These are phyloP conservation scores for Nakazawaea anatomiae DNA, from an alignment of 805 yeast species.

Conservation along the genomic window DNA sequence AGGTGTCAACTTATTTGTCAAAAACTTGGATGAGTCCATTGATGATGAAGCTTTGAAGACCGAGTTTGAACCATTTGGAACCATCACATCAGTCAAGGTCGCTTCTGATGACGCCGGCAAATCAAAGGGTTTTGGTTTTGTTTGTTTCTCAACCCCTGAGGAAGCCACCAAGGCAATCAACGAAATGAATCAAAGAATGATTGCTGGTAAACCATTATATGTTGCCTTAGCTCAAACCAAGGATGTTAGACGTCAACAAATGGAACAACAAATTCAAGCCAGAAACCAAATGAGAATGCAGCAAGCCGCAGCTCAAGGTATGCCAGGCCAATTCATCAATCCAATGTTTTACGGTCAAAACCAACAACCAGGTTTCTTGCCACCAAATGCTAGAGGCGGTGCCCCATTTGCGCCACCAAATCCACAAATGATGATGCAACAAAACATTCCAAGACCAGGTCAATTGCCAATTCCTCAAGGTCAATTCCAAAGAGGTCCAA, in stretches of 20 bases:
- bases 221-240: conserved; percentile 99
- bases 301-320: conserved; percentile 87
- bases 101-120: conserved; percentile 93
- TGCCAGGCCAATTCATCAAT: conserved; percentile 81
- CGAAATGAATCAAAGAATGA: conserved; percentile 97
- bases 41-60: conserved; percentile 88
- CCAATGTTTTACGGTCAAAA: conserved; percentile 74
- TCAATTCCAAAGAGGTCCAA: conserved; percentile 73
- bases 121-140: conserved; percentile 98
- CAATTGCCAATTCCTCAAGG: conserved; percentile 60
- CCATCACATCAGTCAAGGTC: conserved; percentile 92
- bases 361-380: conserved; percentile 72
- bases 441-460: conserved; percentile 60
- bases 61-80: conserved; percentile 90
- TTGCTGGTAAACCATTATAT: conserved; percentile 92
- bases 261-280: conserved; percentile 96
- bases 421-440: conserved; percentile 71
- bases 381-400: conserved; percentile 76
- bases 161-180: conserved; percentile 98
- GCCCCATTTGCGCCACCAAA: conserved; percentile 66
- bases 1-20: conserved; percentile 94
- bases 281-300: conserved; percentile 98
- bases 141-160: conserved; percentile 95
- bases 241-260: conserved; percentile 94
- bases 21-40: conserved; percentile 91